Evolutionary conservation across 176 grass and related monocot species (phyloP).

Genomic region (Rhipidocladum racemiflorum): DNA sequence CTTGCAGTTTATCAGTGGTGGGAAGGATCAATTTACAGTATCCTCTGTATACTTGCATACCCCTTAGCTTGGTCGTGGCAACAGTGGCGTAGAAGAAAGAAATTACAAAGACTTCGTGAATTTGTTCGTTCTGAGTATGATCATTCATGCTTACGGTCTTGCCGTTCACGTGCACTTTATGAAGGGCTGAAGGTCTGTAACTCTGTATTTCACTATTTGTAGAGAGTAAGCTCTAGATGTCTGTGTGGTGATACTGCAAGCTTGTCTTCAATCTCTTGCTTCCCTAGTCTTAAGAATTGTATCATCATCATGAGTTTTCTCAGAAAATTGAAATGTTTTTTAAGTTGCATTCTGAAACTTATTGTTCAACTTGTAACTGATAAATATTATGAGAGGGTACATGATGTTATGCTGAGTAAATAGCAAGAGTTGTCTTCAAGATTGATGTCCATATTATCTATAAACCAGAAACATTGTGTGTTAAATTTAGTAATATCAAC

Average conservation of each 20-base stretch:
- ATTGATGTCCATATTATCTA: background rate
- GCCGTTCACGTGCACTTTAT: conserved; percentile 97
- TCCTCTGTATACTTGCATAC: conserved; percentile 77
- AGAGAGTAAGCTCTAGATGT: background rate
- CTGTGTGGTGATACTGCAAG: conserved; percentile 1
- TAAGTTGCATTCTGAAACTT: conserved; percentile 12
- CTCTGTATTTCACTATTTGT: conserved; percentile 20
- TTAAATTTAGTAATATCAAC: background rate
- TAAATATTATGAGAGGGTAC: conserved; percentile 1
- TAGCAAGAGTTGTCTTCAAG: conserved; percentile 1
- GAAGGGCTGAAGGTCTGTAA: conserved; percentile 95
- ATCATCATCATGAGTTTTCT: background rate
- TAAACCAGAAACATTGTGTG: conserved; percentile 8
- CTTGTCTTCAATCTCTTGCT: background rate
- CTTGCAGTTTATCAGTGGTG: conserved; percentile 99
- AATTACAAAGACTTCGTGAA: conserved; percentile 91
- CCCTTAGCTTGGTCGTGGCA: conserved; percentile 99
- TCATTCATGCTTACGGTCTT: conserved; percentile 94
- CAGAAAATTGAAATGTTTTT: conserved; percentile 13
- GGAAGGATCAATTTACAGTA: conserved; percentile 90
- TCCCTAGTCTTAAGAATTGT: conserved; percentile 13
- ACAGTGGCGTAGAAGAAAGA: conserved; percentile 93
- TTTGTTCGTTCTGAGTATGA: conserved; percentile 99
- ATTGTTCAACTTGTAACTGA: background rate
- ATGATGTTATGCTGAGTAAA: background rate